phyloP scores from a whole-genome alignment of 1,284 basidiomycete genomes.

The Cutaneotrichosporon spelunceum region DNA sequence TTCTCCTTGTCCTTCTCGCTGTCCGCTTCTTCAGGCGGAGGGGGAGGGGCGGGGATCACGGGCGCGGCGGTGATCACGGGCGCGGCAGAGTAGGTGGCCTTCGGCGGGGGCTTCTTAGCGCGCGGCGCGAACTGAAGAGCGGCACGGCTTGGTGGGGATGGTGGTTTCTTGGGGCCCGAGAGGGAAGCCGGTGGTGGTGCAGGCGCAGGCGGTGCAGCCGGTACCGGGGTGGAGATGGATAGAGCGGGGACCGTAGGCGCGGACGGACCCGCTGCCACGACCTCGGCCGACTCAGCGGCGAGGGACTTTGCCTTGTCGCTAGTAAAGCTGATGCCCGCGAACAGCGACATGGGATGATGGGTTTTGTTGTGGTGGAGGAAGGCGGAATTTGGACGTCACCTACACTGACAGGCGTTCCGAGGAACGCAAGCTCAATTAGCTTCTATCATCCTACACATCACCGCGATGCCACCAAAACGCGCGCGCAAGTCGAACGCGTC shows the following conservation, averaged over 20 bases:
- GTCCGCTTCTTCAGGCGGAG: neutral
- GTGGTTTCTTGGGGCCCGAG: neutral
- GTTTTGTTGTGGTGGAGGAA: neutral
- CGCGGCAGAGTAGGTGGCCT: slow-evolving; percentile 16
- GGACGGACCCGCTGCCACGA: neutral
- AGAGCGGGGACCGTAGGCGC: neutral
- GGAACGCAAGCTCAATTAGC: neutral
- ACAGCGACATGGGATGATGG: slow-evolving; percentile 41
- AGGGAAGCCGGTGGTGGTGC: neutral
- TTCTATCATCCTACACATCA: neutral
- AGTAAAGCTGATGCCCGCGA: slow-evolving; percentile 47
- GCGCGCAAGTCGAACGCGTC: slow-evolving; percentile 41
- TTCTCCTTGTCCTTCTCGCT: neutral
- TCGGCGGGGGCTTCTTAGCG: slow-evolving; percentile 33
- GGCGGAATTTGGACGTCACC: neutral
- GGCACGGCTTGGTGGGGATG: neutral
- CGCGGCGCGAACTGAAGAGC: slow-evolving; percentile 49
- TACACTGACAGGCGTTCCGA: neutral
- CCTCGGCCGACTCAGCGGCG: slow-evolving; percentile 19
- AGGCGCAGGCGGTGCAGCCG: neutral
- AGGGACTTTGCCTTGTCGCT: slow-evolving; percentile 24
- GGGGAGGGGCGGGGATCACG: slow-evolving; percentile 2
- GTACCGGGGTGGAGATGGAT: neutral
- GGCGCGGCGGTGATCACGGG: slow-evolving; percentile 8
- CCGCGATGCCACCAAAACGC: slow-evolving; percentile 19